Conservation (phyloP, 352 stramenopile species). For the Pythium phragmiticola region DNA sequence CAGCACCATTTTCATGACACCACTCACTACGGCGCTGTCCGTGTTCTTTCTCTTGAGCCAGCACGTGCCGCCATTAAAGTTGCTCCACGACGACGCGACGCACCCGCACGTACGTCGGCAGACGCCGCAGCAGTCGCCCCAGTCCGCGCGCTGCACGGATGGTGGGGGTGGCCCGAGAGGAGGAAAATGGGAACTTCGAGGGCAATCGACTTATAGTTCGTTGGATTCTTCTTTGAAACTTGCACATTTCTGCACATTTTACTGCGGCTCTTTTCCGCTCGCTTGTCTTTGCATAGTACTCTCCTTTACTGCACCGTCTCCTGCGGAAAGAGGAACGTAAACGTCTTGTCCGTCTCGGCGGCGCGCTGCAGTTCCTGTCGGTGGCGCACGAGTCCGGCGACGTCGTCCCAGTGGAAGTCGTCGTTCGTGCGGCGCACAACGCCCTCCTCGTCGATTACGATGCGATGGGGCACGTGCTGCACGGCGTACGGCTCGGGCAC, state of each 20-base stretch:
- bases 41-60: conserved; percentile 47
- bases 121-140: not conserved
- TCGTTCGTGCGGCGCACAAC: conserved; percentile 53
- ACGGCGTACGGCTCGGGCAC: conserved; percentile 55
- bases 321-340: conserved; percentile 1
- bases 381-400: conserved; percentile 48
- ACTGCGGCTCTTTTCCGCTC: too few species aligned
- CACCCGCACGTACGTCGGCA: conserved; percentile 4
- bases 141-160: not conserved
- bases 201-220: too few species aligned
- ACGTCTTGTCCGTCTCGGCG: conserved; percentile 1
- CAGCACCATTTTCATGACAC: too few species aligned
- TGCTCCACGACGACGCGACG: conserved; percentile 48
- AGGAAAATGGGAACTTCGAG: too few species aligned
- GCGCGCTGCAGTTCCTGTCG: conserved; percentile 33
- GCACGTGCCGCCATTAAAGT: conserved; percentile 50
- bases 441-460: conserved; percentile 45
- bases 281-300: too few species aligned
- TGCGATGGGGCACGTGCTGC: conserved; percentile 45
- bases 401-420: conserved; percentile 62
- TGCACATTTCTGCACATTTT: too few species aligned
- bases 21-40: too few species aligned
- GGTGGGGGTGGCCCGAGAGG: too few species aligned
- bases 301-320: not conserved
- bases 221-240: too few species aligned